A percentile compares a stretch with the other conserved stretches of the same genome.
phyloP scores from a whole-genome alignment of 805 yeast species.

The Yarrowia deformans region DNA sequence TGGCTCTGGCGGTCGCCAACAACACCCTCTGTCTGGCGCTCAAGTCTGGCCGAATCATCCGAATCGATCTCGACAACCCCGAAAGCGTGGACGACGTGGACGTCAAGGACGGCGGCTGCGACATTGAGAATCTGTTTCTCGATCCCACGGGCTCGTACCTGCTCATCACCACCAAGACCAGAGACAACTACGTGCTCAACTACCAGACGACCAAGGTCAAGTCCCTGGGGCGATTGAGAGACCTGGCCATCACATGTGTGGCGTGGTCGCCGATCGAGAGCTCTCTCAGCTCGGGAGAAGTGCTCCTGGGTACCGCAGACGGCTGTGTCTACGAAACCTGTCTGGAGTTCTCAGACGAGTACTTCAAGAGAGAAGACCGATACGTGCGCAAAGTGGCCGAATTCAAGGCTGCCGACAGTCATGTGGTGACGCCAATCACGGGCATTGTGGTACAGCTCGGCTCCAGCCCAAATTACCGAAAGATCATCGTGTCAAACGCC shows the following conservation, averaged over 20 bases:
- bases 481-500: constrained; percentile 42
- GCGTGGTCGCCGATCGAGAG: constrained; percentile 55
- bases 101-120: constrained; percentile 46
- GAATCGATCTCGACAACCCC: constrained; percentile 73
- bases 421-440: constrained; percentile 44
- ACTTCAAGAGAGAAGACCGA: constrained; percentile 54
- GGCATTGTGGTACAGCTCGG: constrained; percentile 43
- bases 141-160: constrained; percentile 63
- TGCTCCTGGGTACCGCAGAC: constrained; percentile 58
- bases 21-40: constrained; percentile 65
- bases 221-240: constrained; percentile 57
- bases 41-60: constrained; percentile 60
- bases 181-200: constrained; percentile 60
- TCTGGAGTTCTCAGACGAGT: constrained; percentile 57
- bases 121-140: constrained; percentile 51
- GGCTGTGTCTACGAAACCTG: constrained; percentile 60
- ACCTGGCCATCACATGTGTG: constrained; percentile 54
- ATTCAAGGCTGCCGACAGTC: constrained; percentile 42
- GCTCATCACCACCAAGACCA: constrained; percentile 56
- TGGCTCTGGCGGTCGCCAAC: constrained; percentile 60
- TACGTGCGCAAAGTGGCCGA: constrained; percentile 56
- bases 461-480: constrained; percentile 28
- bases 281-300: constrained; percentile 54
- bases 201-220: constrained; percentile 54
- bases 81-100: constrained; percentile 59